These are phyloP conservation scores for Dictyostelium capitatum DNA, from an alignment of 78 protist species.

Conservation along the genomic window DNA sequence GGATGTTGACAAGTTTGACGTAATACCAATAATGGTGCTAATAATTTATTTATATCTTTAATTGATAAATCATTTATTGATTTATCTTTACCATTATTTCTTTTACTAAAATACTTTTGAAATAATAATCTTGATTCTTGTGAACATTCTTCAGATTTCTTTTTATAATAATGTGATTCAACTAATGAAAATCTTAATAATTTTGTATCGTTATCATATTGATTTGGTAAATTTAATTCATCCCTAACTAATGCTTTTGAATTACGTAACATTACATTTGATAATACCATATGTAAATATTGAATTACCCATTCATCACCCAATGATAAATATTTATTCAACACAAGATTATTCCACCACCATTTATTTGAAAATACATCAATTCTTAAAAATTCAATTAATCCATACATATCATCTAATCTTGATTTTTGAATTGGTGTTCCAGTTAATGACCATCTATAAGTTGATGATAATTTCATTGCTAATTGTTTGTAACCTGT, in stretches of 20 bases:
- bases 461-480: neutral
- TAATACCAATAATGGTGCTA: slow-evolving; percentile 51
- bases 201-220: slow-evolving; percentile 52
- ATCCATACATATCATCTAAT: slow-evolving; percentile 50
- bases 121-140: slow-evolving; percentile 31
- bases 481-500: neutral
- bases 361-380: slow-evolving; percentile 17
- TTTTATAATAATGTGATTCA: slow-evolving; percentile 55
- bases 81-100: no score
- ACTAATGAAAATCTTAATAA: slow-evolving; percentile 49
- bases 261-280: slow-evolving; percentile 54
- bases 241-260: slow-evolving; percentile 28
- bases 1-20: slow-evolving; percentile 82
- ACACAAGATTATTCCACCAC: slow-evolving; percentile 64
- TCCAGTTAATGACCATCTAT: slow-evolving; percentile 79
- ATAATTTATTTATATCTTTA: slow-evolving; percentile 8
- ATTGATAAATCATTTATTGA: slow-evolving; percentile 17
- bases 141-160: slow-evolving; percentile 67
- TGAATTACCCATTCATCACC: neutral
- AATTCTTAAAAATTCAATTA: slow-evolving; percentile 32
- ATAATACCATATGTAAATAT: neutral
- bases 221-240: slow-evolving; percentile 58
- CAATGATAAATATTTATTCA: neutral
- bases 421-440: slow-evolving; percentile 75
- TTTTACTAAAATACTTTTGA: slow-evolving; percentile 19